These are phyloP conservation scores for Eimeria sp. DNA, from an alignment of 169 alveolate genomes.

Conservation along the genomic window DNA sequence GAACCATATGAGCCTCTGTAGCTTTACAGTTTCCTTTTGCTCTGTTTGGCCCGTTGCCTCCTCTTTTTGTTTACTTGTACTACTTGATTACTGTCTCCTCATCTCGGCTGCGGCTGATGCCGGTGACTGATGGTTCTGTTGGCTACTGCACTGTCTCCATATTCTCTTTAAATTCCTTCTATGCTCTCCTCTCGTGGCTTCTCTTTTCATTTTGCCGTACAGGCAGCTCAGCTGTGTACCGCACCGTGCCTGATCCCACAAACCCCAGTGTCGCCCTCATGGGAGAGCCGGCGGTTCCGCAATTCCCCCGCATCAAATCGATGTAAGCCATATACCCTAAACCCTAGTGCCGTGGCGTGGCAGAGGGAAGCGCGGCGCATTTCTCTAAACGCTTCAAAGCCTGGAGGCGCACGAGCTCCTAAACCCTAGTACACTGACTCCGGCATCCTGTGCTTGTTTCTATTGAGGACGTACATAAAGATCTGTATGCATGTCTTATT, in stretches of 20 bases:
- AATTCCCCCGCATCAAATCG: slow-evolving; percentile 39
- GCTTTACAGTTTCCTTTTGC: neutral
- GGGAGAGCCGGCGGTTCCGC: neutral
- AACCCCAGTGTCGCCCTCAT: neutral
- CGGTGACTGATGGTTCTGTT: neutral
- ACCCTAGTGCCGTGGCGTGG: slow-evolving; percentile 11
- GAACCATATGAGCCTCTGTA: neutral
- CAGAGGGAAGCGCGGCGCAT: neutral
- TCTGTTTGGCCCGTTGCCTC: neutral
- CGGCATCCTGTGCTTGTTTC: no score
- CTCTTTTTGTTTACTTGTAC: neutral
- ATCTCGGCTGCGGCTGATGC: no score
- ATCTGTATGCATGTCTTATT: no score
- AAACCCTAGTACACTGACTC: neutral
- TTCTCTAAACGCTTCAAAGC: neutral
- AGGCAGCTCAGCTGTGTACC: slow-evolving; percentile 47
- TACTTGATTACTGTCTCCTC: no score
- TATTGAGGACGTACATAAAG: no score
- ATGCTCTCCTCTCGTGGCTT: neutral
- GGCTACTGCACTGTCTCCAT: neutral
- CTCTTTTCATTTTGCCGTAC: neutral
- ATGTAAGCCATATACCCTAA: slow-evolving; percentile 54
- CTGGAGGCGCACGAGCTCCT: neutral
- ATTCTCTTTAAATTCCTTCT: neutral
- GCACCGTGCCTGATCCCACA: slow-evolving; percentile 21